Conservation (phyloP, 2,329 filamentous ascomycete species). For the Paraphaeosphaeria sporulosa region DNA sequence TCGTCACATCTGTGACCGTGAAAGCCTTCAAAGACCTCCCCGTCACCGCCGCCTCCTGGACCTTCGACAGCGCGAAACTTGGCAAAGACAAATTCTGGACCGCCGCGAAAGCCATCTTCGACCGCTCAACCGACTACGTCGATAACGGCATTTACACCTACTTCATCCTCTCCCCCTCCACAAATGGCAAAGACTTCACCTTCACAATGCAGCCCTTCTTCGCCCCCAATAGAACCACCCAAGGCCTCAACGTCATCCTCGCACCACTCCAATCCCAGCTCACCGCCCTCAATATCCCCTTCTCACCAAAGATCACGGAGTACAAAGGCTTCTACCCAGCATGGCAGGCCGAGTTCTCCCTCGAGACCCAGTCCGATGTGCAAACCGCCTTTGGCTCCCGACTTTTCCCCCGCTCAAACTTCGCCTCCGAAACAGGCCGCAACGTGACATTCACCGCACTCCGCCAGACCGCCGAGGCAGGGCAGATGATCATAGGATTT, state of each 20-base stretch:
- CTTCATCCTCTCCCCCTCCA: constrained; percentile 21
- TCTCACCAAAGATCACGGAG: constrained; percentile 40
- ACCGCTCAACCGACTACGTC: constrained; percentile 20
- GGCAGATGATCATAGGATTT: constrained; percentile 29
- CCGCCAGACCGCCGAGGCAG: constrained; percentile 31
- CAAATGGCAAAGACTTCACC: constrained; percentile 21
- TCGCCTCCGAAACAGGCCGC: constrained; percentile 29
- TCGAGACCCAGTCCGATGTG: constrained; percentile 26
- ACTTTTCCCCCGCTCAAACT: constrained; percentile 38
- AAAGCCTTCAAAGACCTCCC: constrained; percentile 36
- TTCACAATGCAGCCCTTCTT: constrained; percentile 34
- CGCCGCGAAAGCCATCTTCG: constrained; percentile 24
- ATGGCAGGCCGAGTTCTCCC: constrained; percentile 40
- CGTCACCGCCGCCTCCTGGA: constrained; percentile 39
- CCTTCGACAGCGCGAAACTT: constrained; percentile 33
- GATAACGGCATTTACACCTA: constrained; percentile 31
- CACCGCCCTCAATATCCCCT: constrained; percentile 31
- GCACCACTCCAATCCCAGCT: constrained; percentile 22
- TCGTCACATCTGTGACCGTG: constrained; percentile 36
- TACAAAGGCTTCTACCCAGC: constrained; percentile 36
- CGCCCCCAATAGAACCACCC: constrained; percentile 30
- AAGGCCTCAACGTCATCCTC: constrained; percentile 22
- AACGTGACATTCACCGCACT: constrained; percentile 37
- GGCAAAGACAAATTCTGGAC: constrained; percentile 41
- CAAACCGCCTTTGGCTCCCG: constrained; percentile 24